Evolutionary conservation across 2,329 filamentous ascomycete species (phyloP).

Genomic region (Teratosphaeria gauchensis): DNA sequence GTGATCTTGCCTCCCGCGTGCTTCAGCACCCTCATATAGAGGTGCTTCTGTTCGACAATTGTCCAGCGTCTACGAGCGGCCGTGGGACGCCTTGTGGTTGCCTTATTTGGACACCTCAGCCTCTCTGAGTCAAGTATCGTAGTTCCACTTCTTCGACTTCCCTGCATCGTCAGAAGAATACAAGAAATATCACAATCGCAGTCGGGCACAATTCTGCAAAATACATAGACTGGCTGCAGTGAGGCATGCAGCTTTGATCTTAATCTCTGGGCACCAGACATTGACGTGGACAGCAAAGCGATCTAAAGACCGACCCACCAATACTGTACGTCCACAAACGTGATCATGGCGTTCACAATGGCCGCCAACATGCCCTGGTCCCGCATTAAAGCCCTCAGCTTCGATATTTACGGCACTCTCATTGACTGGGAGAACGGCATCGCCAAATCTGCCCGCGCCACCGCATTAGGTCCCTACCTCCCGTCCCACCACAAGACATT

Average conservation of each 20-base stretch:
- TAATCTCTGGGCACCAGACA: too few species aligned
- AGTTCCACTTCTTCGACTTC: not conserved
- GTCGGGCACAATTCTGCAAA: too few species aligned
- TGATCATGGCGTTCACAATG: constrained; percentile 3
- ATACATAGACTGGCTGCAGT: too few species aligned
- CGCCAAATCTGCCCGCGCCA: constrained; percentile 39
- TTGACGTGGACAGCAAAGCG: too few species aligned
- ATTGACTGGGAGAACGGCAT: constrained; percentile 70
- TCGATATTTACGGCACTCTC: constrained; percentile 73
- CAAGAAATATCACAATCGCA: too few species aligned
- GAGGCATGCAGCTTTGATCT: too few species aligned
- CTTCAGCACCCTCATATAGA: too few species aligned
- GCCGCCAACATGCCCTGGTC: constrained; percentile 20
- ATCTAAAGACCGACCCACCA: not conserved
- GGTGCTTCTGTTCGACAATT: too few species aligned
- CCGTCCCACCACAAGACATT: constrained; percentile 35
- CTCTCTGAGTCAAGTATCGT: not conserved
- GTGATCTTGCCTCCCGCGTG: too few species aligned
- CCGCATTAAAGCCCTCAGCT: constrained; percentile 46
- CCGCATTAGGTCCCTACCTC: constrained; percentile 39
- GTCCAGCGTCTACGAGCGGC: not conserved
- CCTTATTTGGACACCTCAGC: not conserved
- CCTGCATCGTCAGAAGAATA: too few species aligned
- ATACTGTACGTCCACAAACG: too few species aligned
- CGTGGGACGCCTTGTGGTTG: not conserved